phyloP scores from a whole-genome alignment of 2,329 filamentous ascomycete genomes.

The Fusarium coffeatum region DNA sequence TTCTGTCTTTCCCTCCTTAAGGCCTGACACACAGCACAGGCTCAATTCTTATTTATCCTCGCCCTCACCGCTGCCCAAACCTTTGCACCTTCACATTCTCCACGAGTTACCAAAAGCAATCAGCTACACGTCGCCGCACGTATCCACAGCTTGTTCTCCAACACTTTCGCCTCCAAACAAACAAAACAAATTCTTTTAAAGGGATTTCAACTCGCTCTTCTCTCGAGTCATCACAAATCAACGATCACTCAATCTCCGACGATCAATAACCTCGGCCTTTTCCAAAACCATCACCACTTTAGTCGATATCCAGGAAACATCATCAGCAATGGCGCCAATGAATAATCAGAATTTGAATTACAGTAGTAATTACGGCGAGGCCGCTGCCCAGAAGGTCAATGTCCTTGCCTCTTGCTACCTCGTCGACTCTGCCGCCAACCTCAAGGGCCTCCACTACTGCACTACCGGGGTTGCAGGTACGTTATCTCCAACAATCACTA shows the following conservation, averaged over 20 bases:
- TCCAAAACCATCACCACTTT: conserved; percentile 25
- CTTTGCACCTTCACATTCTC: conserved; percentile 26
- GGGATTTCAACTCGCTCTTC: conserved; percentile 10
- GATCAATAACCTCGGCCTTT: conserved; percentile 22
- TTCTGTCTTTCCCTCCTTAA: conserved; percentile 20
- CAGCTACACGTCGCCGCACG: conserved; percentile 16
- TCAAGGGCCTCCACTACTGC: conserved; percentile 93
- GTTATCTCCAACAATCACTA: conserved; percentile 43
- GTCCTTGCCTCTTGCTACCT: conserved; percentile 93
- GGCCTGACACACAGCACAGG: background rate
- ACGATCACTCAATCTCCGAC: conserved; percentile 22
- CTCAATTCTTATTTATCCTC: conserved; percentile 25
- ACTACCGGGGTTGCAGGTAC: conserved; percentile 87
- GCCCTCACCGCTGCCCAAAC: conserved; percentile 35
- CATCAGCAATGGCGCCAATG: conserved; percentile 71
- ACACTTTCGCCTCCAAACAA: conserved; percentile 10
- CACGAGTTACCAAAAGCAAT: conserved; percentile 6
- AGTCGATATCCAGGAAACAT: conserved; percentile 42
- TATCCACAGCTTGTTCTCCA: conserved; percentile 1
- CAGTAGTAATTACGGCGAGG: conserved; percentile 83
- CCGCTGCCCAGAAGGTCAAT: conserved; percentile 72
- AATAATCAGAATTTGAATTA: conserved; percentile 75
- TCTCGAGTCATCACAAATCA: conserved; percentile 3
- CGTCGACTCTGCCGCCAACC: conserved; percentile 76
- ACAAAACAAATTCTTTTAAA: conserved; percentile 11